Evolutionary conservation across 805 yeast species (phyloP).

Genomic region (Zygosaccharomyces bisporus): DNA sequence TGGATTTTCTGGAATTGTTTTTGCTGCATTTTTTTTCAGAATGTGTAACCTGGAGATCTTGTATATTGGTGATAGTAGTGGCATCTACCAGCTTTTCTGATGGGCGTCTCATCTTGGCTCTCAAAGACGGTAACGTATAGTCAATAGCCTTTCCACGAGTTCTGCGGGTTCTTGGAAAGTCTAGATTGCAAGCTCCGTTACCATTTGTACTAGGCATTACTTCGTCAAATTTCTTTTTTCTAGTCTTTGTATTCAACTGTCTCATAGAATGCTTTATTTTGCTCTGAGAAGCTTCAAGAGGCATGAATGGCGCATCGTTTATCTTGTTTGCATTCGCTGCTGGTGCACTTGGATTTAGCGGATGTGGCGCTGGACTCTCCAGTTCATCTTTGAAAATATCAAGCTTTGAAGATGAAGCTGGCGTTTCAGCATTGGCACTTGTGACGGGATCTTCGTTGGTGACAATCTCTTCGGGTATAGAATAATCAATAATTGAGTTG

Average conservation of each 20-base stretch:
- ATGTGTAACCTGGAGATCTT: slow-evolving; percentile 32
- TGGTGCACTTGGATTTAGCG: neutral
- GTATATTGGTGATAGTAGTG: slow-evolving; percentile 39
- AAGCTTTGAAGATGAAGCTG: slow-evolving; percentile 25
- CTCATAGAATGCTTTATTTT: slow-evolving; percentile 34
- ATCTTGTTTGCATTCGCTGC: neutral
- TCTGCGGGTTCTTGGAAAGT: slow-evolving; percentile 39
- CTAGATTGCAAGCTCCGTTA: slow-evolving; percentile 20
- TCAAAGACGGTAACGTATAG: slow-evolving; percentile 64
- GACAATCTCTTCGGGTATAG: slow-evolving; percentile 33
- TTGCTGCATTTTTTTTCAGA: slow-evolving; percentile 11
- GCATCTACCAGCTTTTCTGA: slow-evolving; percentile 60
- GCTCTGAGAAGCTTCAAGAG: slow-evolving; percentile 17
- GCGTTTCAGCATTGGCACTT: slow-evolving; percentile 11
- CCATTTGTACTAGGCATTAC: slow-evolving; percentile 37
- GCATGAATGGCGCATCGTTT: slow-evolving; percentile 22
- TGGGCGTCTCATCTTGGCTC: slow-evolving; percentile 66
- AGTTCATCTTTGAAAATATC: slow-evolving; percentile 27
- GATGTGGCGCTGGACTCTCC: neutral
- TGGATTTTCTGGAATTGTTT: slow-evolving; percentile 6
- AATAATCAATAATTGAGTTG: slow-evolving; percentile 32
- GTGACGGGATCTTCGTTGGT: slow-evolving; percentile 1
- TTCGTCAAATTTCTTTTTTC: slow-evolving; percentile 37
- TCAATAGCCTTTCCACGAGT: slow-evolving; percentile 56
- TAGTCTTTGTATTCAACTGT: slow-evolving; percentile 28